phyloP scores from a whole-genome alignment of 2,329 filamentous ascomycete genomes.

The Byssothecium circinans region DNA sequence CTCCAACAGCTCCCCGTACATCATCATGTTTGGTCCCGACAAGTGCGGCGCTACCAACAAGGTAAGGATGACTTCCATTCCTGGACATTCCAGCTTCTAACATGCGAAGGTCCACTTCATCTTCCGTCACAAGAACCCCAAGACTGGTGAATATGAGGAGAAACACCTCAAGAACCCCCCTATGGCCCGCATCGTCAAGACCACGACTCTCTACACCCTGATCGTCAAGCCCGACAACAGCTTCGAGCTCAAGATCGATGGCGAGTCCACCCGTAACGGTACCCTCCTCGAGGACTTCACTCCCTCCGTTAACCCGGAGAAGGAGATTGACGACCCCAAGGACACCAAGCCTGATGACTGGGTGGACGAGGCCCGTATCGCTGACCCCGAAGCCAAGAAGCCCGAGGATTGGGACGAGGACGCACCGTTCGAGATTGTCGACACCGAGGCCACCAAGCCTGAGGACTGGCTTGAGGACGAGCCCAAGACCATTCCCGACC shows the following conservation, averaged over 20 bases:
- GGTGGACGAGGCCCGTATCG: constrained; percentile 90
- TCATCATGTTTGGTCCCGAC: constrained; percentile 99
- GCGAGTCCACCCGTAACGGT: constrained; percentile 83
- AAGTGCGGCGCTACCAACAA: constrained; percentile 99
- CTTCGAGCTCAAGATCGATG: constrained; percentile 89
- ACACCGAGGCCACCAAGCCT: constrained; percentile 86
- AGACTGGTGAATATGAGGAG: constrained; percentile 99
- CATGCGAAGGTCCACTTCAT: constrained; percentile 74
- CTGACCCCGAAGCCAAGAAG: constrained; percentile 92
- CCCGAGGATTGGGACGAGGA: constrained; percentile 99
- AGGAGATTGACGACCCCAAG: constrained; percentile 93
- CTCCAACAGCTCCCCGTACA: constrained; percentile 93
- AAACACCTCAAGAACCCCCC: constrained; percentile 91
- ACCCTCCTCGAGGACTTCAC: constrained; percentile 91
- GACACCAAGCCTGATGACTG: constrained; percentile 94
- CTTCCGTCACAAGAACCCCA: constrained; percentile 99
- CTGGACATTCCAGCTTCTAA: constrained; percentile 21
- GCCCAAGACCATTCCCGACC: constrained; percentile 79
- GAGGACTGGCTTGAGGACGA: constrained; percentile 96
- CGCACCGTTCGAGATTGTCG: constrained; percentile 92
- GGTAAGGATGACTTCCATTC: constrained; percentile 53
- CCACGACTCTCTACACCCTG: constrained; percentile 91
- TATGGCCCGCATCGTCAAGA: constrained; percentile 85
- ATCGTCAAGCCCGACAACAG: constrained; percentile 97
- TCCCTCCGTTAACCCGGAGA: constrained; percentile 87